A percentile compares a stretch with the other conserved stretches of the same genome.
Conservation (phyloP, 1,139 yeast genomes). For the Eremothecium coryli region DNA sequence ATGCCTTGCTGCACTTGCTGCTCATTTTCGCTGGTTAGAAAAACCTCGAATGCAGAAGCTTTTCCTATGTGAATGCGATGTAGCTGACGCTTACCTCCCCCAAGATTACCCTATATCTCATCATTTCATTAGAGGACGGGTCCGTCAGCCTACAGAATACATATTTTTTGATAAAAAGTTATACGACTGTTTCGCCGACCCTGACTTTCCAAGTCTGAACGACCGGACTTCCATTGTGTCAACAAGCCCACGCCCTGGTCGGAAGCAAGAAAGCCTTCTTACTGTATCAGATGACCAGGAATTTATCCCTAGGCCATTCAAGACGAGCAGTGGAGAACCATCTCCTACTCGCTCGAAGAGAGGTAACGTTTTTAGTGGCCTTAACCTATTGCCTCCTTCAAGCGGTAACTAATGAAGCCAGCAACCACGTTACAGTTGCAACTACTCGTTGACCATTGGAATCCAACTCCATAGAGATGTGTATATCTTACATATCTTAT, state of each 20-base stretch:
- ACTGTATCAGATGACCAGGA: constrained; percentile 7
- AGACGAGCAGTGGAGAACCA: constrained; percentile 13
- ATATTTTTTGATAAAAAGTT: background rate
- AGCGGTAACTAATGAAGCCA: background rate
- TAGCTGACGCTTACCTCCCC: background rate
- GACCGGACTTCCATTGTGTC: background rate
- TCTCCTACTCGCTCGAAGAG: constrained; percentile 12
- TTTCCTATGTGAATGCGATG: background rate
- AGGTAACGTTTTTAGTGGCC: constrained; percentile 12
- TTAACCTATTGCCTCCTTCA: constrained; percentile 7
- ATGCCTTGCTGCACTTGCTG: constrained; percentile 7
- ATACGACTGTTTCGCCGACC: background rate
- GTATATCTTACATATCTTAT: too few relatives aligned
- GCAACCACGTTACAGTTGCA: too few relatives aligned
- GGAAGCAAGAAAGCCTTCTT: background rate
- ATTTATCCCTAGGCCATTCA: constrained; percentile 20
- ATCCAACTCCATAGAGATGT: too few relatives aligned
- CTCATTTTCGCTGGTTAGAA: constrained; percentile 12
- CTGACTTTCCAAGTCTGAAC: background rate
- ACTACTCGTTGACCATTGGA: too few relatives aligned
- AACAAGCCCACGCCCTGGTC: constrained; percentile 3
- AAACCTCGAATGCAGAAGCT: background rate
- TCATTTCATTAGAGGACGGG: constrained; percentile 12
- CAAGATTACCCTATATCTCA: constrained; percentile 15
- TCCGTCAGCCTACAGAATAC: constrained; percentile 4